Evolutionary conservation across 176 grass and related monocot species (phyloP), one percentile per base, ranked within the genome.

Genomic region (Oryza brachyantha): DNA sequence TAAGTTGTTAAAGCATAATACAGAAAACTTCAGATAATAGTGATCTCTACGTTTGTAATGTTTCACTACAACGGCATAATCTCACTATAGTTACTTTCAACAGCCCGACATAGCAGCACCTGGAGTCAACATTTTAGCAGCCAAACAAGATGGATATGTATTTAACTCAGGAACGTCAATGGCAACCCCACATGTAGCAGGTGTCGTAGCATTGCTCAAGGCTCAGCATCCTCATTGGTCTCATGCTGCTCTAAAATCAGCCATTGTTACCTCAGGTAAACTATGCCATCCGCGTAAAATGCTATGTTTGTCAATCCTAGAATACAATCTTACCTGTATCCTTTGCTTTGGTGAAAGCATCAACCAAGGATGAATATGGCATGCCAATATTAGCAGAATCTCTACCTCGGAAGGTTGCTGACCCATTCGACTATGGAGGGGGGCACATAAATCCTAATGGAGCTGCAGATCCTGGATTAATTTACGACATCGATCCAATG

Each of bases 401-500:
- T 10, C 10, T 42, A n/a, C 82, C 82, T 32, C 46, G 62, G 11
- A 88, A 91, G 67, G 29, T 75, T 21, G 85, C 85, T 9, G 82
- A 91, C 70, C 82, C 89, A 28, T 91, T 91, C 12, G 85, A 91
- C 61, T 88, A 82, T 29, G 89, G 85, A 43, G 78, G n/a, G n/a
- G n/a, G n/a, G 5, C 39, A 84, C 55, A 83, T 91, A 25, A 77
- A 85, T 46, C 89, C 85, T 12, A 66, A 88, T 22, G 72, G 22
- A 55, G 89, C 89, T 5, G 68, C 69, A 1, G 68, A 85, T 82
- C 89, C 89, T 1, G 78, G 89, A 1, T 62, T 91, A 4, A 7
- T 86, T 12, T 86, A 80, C 5, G 62, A 80, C 76, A 86, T 80
- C 19, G 50, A 86, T 17, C 70, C 85, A 7, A 81, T 5, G 12